phyloP scores from a whole-genome alignment of 257 asterid species.

The Fraxinus americana region DNA sequence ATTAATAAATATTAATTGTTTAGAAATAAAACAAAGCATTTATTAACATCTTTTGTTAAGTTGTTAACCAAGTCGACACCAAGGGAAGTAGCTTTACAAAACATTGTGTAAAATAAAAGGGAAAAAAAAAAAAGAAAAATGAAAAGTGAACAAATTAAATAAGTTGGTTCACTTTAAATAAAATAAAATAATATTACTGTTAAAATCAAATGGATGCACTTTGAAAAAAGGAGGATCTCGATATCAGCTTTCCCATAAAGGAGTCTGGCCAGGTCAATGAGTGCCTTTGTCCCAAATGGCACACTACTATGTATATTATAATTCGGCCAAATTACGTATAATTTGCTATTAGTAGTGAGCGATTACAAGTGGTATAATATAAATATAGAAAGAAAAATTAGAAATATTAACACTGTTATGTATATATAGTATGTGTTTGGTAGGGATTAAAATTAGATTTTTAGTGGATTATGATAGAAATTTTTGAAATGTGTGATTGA shows the following conservation, averaged over 20 bases:
- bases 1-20: neutral
- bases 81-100: neutral
- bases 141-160: neutral
- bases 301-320: neutral
- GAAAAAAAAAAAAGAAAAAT: neutral
- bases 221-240: constrained; percentile 21
- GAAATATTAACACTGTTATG: no score
- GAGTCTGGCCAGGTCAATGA: constrained; percentile 39
- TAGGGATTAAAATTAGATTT: no score
- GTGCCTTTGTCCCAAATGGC: constrained; percentile 27
- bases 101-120: neutral
- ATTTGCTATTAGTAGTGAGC: no score
- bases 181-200: neutral
- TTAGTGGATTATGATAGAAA: no score
- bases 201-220: constrained; percentile 14
- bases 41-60: neutral
- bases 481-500: no score
- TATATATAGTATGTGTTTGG: no score
- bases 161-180: neutral
- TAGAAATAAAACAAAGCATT: neutral
- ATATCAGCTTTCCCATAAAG: constrained; percentile 31
- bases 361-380: no score
- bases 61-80: constrained; percentile 25
- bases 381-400: no score
- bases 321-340: no score